These are phyloP conservation scores for Talaromyces islandicus DNA, from an alignment of 2,329 filamentous ascomycete species.

Conservation along the genomic window DNA sequence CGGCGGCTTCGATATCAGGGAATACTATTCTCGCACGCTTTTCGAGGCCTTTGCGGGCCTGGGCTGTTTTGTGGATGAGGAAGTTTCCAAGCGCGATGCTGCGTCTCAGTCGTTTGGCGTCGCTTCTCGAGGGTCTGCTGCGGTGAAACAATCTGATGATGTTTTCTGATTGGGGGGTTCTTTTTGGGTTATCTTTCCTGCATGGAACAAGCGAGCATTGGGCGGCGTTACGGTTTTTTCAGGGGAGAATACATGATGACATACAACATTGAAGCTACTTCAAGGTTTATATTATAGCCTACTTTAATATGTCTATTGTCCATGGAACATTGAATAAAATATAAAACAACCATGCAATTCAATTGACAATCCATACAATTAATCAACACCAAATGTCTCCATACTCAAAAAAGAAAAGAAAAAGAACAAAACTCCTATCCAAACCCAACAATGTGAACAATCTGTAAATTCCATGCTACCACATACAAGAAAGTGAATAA, in stretches of 20 bases:
- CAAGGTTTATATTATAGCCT: not conserved
- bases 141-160: constrained; percentile 4
- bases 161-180: constrained; percentile 6
- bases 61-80: constrained; percentile 80
- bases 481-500: not conserved
- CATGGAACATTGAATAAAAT: no score
- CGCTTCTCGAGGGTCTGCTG: constrained; percentile 24
- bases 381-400: not conserved
- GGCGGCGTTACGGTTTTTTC: not conserved
- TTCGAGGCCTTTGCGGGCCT: constrained; percentile 87
- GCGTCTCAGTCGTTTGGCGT: constrained; percentile 12
- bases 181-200: not conserved
- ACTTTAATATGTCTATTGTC: not conserved
- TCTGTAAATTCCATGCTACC: not conserved
- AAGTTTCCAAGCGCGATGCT: constrained; percentile 39
- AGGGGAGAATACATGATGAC: not conserved
- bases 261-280: not conserved
- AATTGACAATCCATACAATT: not conserved
- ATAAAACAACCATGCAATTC: not conserved
- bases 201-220: not conserved
- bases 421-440: not conserved
- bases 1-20: constrained; percentile 75
- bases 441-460: not conserved
- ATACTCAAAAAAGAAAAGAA: not conserved
- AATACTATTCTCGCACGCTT: constrained; percentile 75